A percentile compares a stretch with the other conserved stretches of the same genome.
Evolutionary conservation across 2,329 filamentous ascomycete genomes (phyloP).

Genomic region (Colletotrichum gloeosporioides): DNA sequence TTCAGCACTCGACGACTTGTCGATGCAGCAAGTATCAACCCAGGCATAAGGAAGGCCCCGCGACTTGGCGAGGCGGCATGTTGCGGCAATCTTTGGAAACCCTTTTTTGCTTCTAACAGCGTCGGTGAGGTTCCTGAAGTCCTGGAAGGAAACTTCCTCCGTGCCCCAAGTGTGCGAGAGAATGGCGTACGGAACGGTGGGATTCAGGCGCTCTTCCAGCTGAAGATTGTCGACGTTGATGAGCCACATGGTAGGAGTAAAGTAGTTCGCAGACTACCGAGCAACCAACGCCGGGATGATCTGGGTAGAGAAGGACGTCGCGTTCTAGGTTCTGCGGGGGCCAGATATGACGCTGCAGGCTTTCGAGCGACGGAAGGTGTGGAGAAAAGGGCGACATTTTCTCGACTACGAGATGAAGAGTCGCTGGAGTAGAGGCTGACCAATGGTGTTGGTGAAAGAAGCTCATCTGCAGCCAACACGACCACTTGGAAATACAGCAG

Average conservation of each 20-base stretch:
- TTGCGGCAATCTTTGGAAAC: background rate
- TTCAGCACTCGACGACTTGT: background rate
- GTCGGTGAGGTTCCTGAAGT: background rate
- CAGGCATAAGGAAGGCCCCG: background rate
- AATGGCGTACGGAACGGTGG: conserved; percentile 22
- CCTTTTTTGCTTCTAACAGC: background rate
- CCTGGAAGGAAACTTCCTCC: conserved; percentile 14
- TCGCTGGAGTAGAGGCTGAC: background rate
- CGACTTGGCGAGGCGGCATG: background rate
- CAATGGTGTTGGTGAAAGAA: background rate
- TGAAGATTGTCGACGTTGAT: background rate
- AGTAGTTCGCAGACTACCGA: fast-evolving
- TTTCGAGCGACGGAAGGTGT: background rate
- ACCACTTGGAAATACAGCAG: background rate
- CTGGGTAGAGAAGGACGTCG: background rate
- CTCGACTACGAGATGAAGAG: background rate
- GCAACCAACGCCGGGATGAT: background rate
- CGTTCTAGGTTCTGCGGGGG: background rate
- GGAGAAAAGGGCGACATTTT: background rate
- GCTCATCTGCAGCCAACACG: background rate
- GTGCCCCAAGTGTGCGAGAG: conserved; percentile 24
- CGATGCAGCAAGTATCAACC: background rate
- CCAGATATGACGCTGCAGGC: background rate
- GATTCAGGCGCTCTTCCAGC: background rate
- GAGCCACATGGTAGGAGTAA: background rate